phyloP scores from a whole-genome alignment of 208 protist genomes.

The Herpetomonas samuelpessoai region DNA sequence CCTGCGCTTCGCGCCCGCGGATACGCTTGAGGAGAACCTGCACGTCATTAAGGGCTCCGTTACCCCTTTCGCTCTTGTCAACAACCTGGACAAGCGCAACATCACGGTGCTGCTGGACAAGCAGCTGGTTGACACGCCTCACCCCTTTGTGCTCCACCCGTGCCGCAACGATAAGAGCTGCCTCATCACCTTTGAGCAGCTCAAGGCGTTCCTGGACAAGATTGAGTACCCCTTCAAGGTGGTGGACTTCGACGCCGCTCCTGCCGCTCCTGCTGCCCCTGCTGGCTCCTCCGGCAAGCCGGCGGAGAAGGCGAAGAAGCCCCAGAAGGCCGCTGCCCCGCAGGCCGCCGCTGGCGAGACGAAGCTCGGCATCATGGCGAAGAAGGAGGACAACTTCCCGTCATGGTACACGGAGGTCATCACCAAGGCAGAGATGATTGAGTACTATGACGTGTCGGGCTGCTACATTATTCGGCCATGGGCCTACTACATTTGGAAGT shows the following conservation, averaged over 20 bases:
- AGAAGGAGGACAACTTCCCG: slow-evolving; percentile 91
- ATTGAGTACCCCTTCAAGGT: slow-evolving; percentile 62
- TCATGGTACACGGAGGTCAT: slow-evolving; percentile 98
- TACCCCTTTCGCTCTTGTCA: slow-evolving; percentile 84
- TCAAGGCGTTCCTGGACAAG: slow-evolving; percentile 59
- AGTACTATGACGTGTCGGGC: slow-evolving; percentile 99
- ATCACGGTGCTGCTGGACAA: slow-evolving; percentile 79
- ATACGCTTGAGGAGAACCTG: slow-evolving; percentile 62
- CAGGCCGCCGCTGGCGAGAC: slow-evolving; percentile 88
- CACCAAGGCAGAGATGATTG: slow-evolving; percentile 97
- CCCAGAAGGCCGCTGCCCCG: slow-evolving; percentile 47
- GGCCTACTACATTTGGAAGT: slow-evolving; percentile 97
- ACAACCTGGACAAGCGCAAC: slow-evolving; percentile 58
- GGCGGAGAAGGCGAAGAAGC: slow-evolving; percentile 25
- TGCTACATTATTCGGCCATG: slow-evolving; percentile 99
- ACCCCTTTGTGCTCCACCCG: slow-evolving; percentile 67
- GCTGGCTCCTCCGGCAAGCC: slow-evolving; percentile 23
- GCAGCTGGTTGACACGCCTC: slow-evolving; percentile 28
- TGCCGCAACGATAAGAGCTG: slow-evolving; percentile 84
- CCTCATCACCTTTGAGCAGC: slow-evolving; percentile 60
- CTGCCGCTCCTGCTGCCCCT: slow-evolving; percentile 12
- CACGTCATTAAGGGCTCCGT: slow-evolving; percentile 74
- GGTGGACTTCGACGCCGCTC: slow-evolving; percentile 55
- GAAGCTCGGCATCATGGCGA: slow-evolving; percentile 83
- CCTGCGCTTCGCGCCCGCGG: slow-evolving; percentile 77